Evolutionary conservation across 768 basidiomycete genomes (phyloP).

Genomic region (Trametes punicea): DNA sequence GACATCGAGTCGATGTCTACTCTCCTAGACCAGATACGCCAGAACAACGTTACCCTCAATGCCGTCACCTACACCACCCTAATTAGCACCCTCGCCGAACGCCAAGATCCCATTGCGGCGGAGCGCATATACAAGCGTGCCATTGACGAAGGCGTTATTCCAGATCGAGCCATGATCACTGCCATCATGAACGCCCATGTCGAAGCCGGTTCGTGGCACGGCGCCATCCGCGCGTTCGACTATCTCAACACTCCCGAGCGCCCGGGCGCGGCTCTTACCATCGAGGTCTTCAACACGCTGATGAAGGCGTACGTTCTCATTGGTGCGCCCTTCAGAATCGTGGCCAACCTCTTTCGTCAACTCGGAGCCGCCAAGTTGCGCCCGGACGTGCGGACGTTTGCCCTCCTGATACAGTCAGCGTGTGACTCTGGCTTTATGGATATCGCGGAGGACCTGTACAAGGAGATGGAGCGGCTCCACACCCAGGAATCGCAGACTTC

Average conservation of each 20-base stretch:
- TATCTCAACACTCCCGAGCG: conserved; percentile 42
- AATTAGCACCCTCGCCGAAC: conserved; percentile 60
- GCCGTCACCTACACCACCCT: conserved; percentile 60
- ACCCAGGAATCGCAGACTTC: conserved; percentile 35
- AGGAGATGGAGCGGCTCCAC: conserved; percentile 56
- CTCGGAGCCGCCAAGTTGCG: conserved; percentile 47
- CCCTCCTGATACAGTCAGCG: conserved; percentile 75
- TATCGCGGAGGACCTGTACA: conserved; percentile 62
- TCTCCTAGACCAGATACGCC: conserved; percentile 61
- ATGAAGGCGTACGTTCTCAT: conserved; percentile 81
- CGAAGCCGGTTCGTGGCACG: conserved; percentile 74
- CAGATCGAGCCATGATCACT: conserved; percentile 63
- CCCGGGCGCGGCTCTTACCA: conserved; percentile 41
- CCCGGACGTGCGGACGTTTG: conserved; percentile 65
- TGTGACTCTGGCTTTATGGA: conserved; percentile 68
- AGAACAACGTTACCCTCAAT: conserved; percentile 44
- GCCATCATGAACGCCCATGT: conserved; percentile 82
- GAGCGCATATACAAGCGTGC: conserved; percentile 66
- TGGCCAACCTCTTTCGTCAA: conserved; percentile 58
- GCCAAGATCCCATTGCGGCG: conserved; percentile 60
- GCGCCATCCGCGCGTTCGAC: conserved; percentile 69
- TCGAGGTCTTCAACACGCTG: conserved; percentile 72
- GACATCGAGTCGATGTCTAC: conserved; percentile 50
- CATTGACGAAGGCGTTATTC: conserved; percentile 54
- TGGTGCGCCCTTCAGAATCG: conserved; percentile 68